Base-by-base conservation (phyloP, 2,329 filamentous ascomycete genomes). In the Xylariaceae sp. region DNA sequence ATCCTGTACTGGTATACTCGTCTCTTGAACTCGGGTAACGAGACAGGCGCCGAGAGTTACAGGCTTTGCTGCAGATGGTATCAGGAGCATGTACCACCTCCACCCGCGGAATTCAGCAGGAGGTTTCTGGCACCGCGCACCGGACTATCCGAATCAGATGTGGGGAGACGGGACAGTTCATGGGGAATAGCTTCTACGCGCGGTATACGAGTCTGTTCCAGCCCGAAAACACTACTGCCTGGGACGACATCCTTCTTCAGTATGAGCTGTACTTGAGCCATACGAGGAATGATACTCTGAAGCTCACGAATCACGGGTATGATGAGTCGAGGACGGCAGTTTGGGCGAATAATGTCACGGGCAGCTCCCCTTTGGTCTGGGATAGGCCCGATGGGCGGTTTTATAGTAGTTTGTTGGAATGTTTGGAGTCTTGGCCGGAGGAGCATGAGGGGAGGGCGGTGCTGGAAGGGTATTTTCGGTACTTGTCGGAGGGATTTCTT, bases 111-210 rank as follows among this genome's bases (percentile, higher is more conserved):
- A 72, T 0, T 59, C 70, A 0, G 58, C 66, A 0, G 76, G 76
- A 7, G 77, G 76, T 1, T 76, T 80, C 64, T 80, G 75, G 74
- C 76, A 80, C 52, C 65, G 71, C 1, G 58, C 66, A 62, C 72
- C 23, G 61, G 65, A 43, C 7, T 62, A 61, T n/a, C 55, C 60
- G 2, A 43, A 63, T 34, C 60, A 80, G 55, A 78, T 79, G 76
- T 79, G 77, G 76, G 66, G 80, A 0, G 75, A 79, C 50, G 77
- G 77, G 1, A 73, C 75, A n/a, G 19, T 77, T 67, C 60, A 76
- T 76, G 73, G 69, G 70, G 2, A 67, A 70, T 34, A 60, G 62
- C 1, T 73, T 72, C 55, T 73, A 71, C 37, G 67, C 70, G 2
- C 56, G 56, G 25, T 74, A 67, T 56, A 68, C 67, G 4, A 51